Evolutionary conservation across 129 eudicot genomes (phyloP).

Genomic region (Tagetes patula): DNA sequence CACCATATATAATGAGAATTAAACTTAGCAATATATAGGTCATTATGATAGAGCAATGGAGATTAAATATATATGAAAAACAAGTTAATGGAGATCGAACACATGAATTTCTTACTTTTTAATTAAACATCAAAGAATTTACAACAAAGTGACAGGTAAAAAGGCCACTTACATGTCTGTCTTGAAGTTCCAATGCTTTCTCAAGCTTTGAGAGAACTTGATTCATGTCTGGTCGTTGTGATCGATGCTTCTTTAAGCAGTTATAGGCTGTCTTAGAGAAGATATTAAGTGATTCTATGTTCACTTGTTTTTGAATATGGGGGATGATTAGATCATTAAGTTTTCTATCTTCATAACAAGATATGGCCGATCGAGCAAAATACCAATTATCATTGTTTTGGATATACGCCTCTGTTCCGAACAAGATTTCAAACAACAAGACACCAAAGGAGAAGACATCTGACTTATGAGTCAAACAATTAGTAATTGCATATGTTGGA

Average conservation of each 20-base stretch:
- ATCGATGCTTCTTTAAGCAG: neutral
- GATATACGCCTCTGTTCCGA: neutral
- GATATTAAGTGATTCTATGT: neutral
- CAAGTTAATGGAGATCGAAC: no score
- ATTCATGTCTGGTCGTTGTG: neutral
- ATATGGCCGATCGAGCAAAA: neutral
- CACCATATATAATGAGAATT: no score
- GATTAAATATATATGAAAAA: no score
- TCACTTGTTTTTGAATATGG: neutral
- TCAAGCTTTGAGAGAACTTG: neutral
- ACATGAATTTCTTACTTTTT: no score
- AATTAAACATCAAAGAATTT: no score
- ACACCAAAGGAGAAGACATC: neutral
- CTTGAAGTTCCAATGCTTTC: slow-evolving; percentile 1
- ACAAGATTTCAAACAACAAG: slow-evolving; percentile 5
- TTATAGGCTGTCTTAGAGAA: neutral
- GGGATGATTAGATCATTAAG: neutral
- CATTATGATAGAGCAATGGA: no score
- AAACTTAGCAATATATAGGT: neutral
- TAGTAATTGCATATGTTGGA: neutral
- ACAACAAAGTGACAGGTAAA: no score
- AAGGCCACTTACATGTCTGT: neutral
- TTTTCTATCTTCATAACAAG: neutral
- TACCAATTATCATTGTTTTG: neutral
- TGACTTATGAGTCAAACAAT: neutral